phyloP scores from a whole-genome alignment of 176 grass and related monocot species.

The Poa annua region DNA sequence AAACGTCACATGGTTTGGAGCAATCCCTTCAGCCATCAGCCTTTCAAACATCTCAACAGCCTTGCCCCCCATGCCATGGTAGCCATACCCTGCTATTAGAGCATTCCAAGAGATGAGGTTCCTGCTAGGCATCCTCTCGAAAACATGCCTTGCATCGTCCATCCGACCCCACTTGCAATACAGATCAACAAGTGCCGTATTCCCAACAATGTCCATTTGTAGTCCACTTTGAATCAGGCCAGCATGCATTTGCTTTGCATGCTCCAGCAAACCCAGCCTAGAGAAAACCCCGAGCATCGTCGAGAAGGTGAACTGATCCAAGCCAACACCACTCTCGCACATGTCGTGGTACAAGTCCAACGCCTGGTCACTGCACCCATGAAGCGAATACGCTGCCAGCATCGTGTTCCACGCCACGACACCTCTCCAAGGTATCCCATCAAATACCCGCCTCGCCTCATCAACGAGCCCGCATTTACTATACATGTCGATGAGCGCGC shows the following conservation, averaged over 20 bases:
- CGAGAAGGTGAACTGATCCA: slow-evolving; percentile 79
- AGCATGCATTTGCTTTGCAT: slow-evolving; percentile 81
- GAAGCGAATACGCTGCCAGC: slow-evolving; percentile 60
- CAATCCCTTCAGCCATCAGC: slow-evolving; percentile 68
- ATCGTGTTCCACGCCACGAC: slow-evolving; percentile 75
- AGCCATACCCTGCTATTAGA: slow-evolving; percentile 80
- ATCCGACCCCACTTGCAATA: slow-evolving; percentile 95
- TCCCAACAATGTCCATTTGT: slow-evolving; percentile 58
- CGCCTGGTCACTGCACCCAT: slow-evolving; percentile 63
- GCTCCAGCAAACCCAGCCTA: slow-evolving; percentile 66
- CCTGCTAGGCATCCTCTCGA: slow-evolving; percentile 76
- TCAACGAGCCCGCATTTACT: slow-evolving; percentile 65
- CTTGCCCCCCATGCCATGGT: slow-evolving; percentile 78
- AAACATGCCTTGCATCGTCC: slow-evolving; percentile 84
- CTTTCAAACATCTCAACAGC: slow-evolving; percentile 72
- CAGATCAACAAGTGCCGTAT: slow-evolving; percentile 68
- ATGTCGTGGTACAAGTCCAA: slow-evolving; percentile 73
- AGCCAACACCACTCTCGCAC: slow-evolving; percentile 43
- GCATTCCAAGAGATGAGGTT: slow-evolving; percentile 96
- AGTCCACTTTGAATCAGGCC: slow-evolving; percentile 70
- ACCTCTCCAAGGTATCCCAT: slow-evolving; percentile 50
- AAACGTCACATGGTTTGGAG: slow-evolving; percentile 78
- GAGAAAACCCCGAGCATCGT: slow-evolving; percentile 66
- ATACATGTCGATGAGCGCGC: slow-evolving; percentile 83
- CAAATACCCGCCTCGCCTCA: slow-evolving; percentile 62